phyloP scores from a whole-genome alignment of 139 green algal species.

The Edaphochlamys debaryana region DNA sequence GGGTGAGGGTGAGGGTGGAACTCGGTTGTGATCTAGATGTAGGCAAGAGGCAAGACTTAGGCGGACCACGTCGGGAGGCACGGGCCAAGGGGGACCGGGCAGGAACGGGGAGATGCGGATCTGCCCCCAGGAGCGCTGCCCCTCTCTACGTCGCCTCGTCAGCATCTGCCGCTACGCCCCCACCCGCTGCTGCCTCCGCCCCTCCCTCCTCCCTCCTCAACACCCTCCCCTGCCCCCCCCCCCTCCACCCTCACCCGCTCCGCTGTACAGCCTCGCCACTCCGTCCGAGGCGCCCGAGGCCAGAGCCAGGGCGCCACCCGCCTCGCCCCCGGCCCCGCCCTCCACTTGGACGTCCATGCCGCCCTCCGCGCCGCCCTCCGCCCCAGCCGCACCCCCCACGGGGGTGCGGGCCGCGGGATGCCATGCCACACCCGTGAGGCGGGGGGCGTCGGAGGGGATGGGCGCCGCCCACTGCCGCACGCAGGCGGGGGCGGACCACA shows the following conservation, averaged over 20 bases:
- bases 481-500: constrained; percentile 75
- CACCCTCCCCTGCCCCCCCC: not conserved
- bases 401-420: constrained; percentile 70
- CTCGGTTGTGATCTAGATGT: too few species aligned
- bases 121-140: too few species aligned
- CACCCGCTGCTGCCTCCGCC: too few species aligned
- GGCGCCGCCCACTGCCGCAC: constrained; percentile 58
- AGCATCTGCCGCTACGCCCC: too few species aligned
- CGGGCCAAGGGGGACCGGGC: too few species aligned
- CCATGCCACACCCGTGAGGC: constrained; percentile 88
- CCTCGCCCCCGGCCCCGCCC: not conserved
- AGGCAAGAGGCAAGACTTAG: too few species aligned
- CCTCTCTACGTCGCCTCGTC: too few species aligned
- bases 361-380: too few species aligned
- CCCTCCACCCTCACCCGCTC: not conserved
- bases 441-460: constrained; percentile 72
- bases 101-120: too few species aligned
- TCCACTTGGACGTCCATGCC: not conserved
- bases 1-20: too few species aligned
- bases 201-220: not conserved
- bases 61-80: too few species aligned
- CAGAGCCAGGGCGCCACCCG: constrained; percentile 22
- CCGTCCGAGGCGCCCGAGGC: constrained; percentile 80
- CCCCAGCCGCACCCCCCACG: not conserved
- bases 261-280: constrained; percentile 50